phyloP scores from a whole-genome alignment of 2,329 filamentous ascomycete genomes.

The Cercospora sojina region DNA sequence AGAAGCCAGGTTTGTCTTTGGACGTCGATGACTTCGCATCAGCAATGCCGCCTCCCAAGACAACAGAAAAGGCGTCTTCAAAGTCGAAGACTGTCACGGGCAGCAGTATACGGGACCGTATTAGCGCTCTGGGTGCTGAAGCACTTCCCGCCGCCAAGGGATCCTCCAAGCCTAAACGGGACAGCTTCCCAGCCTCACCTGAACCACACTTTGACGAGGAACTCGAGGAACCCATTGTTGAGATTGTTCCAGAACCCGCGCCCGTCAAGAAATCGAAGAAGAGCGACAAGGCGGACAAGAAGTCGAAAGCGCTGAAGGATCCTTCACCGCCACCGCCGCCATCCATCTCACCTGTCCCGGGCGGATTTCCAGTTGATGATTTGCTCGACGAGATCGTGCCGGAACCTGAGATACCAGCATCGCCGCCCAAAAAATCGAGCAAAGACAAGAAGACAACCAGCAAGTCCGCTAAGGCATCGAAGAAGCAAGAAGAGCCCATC shows the following conservation, averaged over 20 bases:
- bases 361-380: slow-evolving; percentile 50
- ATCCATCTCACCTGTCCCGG: slow-evolving; percentile 42
- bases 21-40: slow-evolving; percentile 42
- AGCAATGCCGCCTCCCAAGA: slow-evolving; percentile 44
- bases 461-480: slow-evolving; percentile 26
- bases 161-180: slow-evolving; percentile 33
- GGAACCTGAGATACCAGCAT: slow-evolving; percentile 25
- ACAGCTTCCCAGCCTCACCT: slow-evolving; percentile 33
- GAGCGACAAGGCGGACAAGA: slow-evolving; percentile 26
- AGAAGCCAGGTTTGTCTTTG: slow-evolving; percentile 46
- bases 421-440: slow-evolving; percentile 27
- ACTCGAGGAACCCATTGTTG: slow-evolving; percentile 21
- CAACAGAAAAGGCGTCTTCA: slow-evolving; percentile 42
- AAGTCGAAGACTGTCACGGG: slow-evolving; percentile 47
- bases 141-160: slow-evolving; percentile 40
- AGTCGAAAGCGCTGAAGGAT: slow-evolving; percentile 27
- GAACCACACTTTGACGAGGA: slow-evolving; percentile 29
- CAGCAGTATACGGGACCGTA: slow-evolving; percentile 53
- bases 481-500: slow-evolving; percentile 41
- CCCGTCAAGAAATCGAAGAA: slow-evolving; percentile 33
- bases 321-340: slow-evolving; percentile 25
- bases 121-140: slow-evolving; percentile 48
- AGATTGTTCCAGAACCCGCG: slow-evolving; percentile 36
- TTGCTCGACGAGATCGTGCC: slow-evolving; percentile 34
- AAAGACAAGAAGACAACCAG: slow-evolving; percentile 29